Conservation (phyloP, 495 filamentous ascomycete genomes). For the Trichoderma erinaceum region DNA sequence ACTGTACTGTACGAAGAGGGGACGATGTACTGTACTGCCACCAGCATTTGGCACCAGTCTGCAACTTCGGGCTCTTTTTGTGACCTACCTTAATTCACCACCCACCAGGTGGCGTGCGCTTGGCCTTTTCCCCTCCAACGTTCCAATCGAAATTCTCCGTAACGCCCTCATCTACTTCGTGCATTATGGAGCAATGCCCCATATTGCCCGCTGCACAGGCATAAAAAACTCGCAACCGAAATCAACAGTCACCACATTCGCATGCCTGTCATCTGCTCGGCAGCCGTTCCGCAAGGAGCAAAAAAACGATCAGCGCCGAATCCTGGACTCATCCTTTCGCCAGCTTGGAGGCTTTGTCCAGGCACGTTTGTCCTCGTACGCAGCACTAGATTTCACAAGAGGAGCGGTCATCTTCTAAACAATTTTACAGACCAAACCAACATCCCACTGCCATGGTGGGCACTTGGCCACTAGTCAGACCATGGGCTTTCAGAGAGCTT, state of each 20-base stretch:
- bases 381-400: background rate
- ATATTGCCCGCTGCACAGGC: background rate
- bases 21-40: background rate
- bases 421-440: background rate
- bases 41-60: background rate
- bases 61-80: background rate
- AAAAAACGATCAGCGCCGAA: background rate
- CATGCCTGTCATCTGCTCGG: background rate
- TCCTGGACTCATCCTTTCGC: background rate
- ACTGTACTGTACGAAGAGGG: background rate
- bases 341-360: background rate
- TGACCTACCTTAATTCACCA: background rate
- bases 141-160: slow-evolving; percentile 11
- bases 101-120: background rate
- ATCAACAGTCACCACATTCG: background rate
- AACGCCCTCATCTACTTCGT: background rate
- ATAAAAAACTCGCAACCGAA: background rate
- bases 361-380: background rate
- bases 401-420: background rate
- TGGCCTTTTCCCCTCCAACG: background rate
- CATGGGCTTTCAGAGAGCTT: background rate
- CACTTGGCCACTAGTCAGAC: background rate
- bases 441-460: background rate
- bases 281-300: too few species aligned
- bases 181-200: background rate